These are phyloP conservation scores for Pelargonium citronellum DNA, from an alignment of 441 rosid genomes.

Conservation along the genomic window DNA sequence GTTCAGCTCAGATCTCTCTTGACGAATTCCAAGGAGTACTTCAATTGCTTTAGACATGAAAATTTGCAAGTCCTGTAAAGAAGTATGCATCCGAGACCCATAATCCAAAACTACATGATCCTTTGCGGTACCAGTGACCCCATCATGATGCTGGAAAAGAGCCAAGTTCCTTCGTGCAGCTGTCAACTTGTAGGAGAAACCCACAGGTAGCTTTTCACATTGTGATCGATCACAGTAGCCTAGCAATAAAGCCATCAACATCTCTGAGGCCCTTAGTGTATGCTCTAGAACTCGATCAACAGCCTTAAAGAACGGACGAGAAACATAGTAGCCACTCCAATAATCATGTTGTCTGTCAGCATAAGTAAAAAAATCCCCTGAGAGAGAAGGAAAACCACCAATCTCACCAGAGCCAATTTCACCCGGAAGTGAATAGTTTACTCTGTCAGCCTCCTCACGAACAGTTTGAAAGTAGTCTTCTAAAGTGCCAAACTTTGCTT, in stretches of 20 bases:
- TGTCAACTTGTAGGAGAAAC: constrained; percentile 75
- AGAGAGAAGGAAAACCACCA: constrained; percentile 86
- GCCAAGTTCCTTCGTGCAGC: constrained; percentile 97
- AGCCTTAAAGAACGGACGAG: constrained; percentile 96
- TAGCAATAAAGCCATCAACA: constrained; percentile 74
- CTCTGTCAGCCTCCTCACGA: constrained; percentile 76
- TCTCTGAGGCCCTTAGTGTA: constrained; percentile 83
- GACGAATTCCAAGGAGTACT: constrained; percentile 67
- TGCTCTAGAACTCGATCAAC: constrained; percentile 93
- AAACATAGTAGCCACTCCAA: constrained; percentile 98
- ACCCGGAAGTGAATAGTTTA: constrained; percentile 68
- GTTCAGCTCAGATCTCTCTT: constrained; percentile 67
- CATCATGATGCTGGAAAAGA: constrained; percentile 99
- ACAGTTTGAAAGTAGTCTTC: constrained; percentile 80
- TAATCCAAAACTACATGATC: constrained; percentile 92
- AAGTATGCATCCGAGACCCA: constrained; percentile 85
- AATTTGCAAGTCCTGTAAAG: constrained; percentile 80
- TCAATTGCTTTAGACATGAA: constrained; percentile 96
- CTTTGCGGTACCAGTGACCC: constrained; percentile 93
- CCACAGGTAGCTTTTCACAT: constrained; percentile 72
- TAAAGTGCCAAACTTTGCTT: constrained; percentile 81
- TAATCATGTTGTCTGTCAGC: constrained; percentile 88
- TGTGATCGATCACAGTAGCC: constrained; percentile 84
- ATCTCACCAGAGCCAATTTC: constrained; percentile 75
- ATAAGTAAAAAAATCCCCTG: constrained; percentile 96